Percentiles rank a stretch among this genome's conserved stretches.
Evolutionary conservation across 2,329 filamentous ascomycete genomes (phyloP).

Genomic region (Arthrinium phaeospermum): DNA sequence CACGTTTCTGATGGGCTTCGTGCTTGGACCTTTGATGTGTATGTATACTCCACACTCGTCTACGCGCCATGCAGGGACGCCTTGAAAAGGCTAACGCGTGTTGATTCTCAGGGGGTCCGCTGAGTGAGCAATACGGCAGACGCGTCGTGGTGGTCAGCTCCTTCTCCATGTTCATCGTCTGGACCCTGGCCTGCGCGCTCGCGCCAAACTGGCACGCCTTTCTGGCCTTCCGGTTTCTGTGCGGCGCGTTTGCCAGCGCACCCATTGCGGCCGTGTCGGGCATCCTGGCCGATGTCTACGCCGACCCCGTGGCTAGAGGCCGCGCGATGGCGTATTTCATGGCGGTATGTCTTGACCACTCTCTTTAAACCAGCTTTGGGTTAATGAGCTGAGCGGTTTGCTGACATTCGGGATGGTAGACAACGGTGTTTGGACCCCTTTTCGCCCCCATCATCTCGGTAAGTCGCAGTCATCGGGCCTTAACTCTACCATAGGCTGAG

Average conservation of each 20-base stretch:
- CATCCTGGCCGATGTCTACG: conserved; percentile 71
- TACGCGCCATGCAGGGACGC: no score
- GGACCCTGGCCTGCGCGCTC: conserved; percentile 62
- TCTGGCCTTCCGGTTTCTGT: conserved; percentile 60
- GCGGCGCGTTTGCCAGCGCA: conserved; percentile 59
- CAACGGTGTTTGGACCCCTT: conserved; percentile 70
- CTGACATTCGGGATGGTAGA: conserved; percentile 39
- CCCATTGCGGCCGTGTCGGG: conserved; percentile 68
- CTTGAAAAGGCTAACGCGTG: no score
- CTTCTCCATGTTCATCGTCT: conserved; percentile 55
- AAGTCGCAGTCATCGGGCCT: background rate
- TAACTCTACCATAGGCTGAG: background rate
- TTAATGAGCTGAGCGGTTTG: background rate
- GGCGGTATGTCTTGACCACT: conserved; percentile 50
- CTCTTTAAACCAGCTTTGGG: no score
- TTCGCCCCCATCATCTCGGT: conserved; percentile 65
- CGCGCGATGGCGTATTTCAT: conserved; percentile 69
- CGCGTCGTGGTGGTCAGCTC: conserved; percentile 51
- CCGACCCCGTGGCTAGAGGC: conserved; percentile 59
- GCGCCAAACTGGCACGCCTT: conserved; percentile 58
- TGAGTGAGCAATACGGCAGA: conserved; percentile 70
- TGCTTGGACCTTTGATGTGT: conserved; percentile 52
- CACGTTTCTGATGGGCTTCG: conserved; percentile 68
- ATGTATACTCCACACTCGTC: conserved; percentile 19
- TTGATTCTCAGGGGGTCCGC: conserved; percentile 60